phyloP scores from a whole-genome alignment of 2,329 filamentous ascomycete species.

The Verticillium alfalfae region DNA sequence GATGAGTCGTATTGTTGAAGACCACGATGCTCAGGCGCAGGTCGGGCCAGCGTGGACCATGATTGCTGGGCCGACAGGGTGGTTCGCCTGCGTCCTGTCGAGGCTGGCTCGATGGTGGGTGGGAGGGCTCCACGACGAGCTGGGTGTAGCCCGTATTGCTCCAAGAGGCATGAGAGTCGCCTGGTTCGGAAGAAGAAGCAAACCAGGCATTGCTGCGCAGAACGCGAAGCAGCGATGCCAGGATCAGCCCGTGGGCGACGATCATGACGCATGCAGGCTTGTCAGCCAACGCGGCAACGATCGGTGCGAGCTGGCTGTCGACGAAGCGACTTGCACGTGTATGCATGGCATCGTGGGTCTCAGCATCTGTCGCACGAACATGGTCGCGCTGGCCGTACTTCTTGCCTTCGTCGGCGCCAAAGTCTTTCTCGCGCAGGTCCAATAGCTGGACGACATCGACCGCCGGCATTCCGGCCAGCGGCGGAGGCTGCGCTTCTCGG shows the following conservation, averaged over 20 bases:
- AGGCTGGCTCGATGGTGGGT: not conserved
- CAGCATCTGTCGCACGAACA: constrained; percentile 37
- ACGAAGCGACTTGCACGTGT: constrained; percentile 62
- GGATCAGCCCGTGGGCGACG: constrained; percentile 79
- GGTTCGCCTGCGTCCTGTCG: not conserved
- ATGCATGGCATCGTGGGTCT: constrained; percentile 64
- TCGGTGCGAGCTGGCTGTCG: constrained; percentile 53
- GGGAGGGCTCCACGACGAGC: not conserved
- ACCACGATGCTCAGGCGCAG: constrained; percentile 42
- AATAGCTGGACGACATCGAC: constrained; percentile 32
- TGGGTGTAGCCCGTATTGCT: constrained; percentile 48
- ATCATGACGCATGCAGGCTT: constrained; percentile 44
- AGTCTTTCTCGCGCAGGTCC: constrained; percentile 67
- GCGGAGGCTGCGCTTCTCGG: constrained; percentile 42
- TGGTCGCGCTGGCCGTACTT: constrained; percentile 33
- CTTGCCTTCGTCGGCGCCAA: constrained; percentile 65
- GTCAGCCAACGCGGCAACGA: constrained; percentile 24
- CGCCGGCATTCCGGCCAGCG: not conserved
- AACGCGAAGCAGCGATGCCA: constrained; percentile 63
- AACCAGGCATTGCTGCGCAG: constrained; percentile 10
- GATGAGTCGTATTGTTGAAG: constrained; percentile 67
- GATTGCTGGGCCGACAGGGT: not conserved
- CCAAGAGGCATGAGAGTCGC: constrained; percentile 32
- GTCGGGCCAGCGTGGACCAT: constrained; percentile 33
- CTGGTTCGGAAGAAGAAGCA: constrained; percentile 9